Percentiles rank a stretch among this genome's conserved stretches.
phyloP scores from a whole-genome alignment of 2,329 filamentous ascomycete genomes.

The Aspergillus phoenicis region DNA sequence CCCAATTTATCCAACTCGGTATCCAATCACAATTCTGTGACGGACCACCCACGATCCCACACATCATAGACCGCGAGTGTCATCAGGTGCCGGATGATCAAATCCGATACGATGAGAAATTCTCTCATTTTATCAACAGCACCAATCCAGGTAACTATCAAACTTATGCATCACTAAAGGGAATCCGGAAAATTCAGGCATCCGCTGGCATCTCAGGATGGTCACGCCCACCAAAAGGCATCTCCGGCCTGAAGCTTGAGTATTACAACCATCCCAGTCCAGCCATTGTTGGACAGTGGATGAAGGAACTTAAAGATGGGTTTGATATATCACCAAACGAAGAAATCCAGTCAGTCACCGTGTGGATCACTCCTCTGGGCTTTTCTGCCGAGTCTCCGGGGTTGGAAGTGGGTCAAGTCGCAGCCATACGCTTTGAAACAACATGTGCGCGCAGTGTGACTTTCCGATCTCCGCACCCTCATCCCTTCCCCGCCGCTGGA shows the following conservation, averaged over 20 bases:
- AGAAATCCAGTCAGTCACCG: constrained; percentile 8
- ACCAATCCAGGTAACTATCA: constrained; percentile 5
- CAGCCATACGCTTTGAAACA: constrained; percentile 12
- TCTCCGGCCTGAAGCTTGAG: constrained; percentile 15
- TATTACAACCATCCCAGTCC: constrained; percentile 13
- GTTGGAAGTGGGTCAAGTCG: constrained; percentile 6
- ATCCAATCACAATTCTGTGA: constrained; percentile 12
- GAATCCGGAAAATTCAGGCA: constrained; percentile 8
- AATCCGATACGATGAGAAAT: constrained; percentile 6
- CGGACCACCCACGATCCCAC: background rate
- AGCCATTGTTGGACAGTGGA: constrained; percentile 17
- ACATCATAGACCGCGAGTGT: constrained; percentile 4
- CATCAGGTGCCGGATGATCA: constrained; percentile 10
- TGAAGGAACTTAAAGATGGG: constrained; percentile 1
- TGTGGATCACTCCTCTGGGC: constrained; percentile 6
- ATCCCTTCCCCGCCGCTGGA: no score
- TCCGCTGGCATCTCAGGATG: constrained; percentile 3
- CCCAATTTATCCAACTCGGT: constrained; percentile 5
- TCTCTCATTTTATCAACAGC: constrained; percentile 11
- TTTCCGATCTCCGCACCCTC: constrained; percentile 1
- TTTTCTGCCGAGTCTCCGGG: background rate
- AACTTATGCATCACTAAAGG: constrained; percentile 14
- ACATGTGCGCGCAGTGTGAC: constrained; percentile 4
- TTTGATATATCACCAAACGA: constrained; percentile 12
- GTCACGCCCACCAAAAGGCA: constrained; percentile 6